A percentile compares a stretch with the other conserved stretches of the same genome.
Conservation (phyloP, 2,329 filamentous ascomycete genomes). For the Dactylellina drechsleri region DNA sequence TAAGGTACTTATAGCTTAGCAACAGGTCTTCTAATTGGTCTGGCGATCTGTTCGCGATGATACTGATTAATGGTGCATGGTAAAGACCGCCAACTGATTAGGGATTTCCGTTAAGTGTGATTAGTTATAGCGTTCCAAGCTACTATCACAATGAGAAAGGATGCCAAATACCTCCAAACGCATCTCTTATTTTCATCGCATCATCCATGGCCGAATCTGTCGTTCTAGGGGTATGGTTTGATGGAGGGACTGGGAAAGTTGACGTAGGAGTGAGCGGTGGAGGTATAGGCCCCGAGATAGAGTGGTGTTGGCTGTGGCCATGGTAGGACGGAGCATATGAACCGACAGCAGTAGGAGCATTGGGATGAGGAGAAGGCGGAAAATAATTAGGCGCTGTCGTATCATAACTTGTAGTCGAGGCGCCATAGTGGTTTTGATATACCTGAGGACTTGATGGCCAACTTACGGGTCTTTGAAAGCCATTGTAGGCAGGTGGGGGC, state of each 20-base stretch:
- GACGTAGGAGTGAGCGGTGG: conserved; percentile 16
- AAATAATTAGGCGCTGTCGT: conserved; percentile 4
- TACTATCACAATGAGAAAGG: neutral
- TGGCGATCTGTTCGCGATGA: conserved; percentile 46
- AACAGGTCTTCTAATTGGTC: conserved; percentile 27
- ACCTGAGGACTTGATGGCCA: conserved; percentile 38
- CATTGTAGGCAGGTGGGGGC: conserved; percentile 30
- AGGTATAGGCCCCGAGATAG: conserved; percentile 37
- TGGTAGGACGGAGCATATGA: neutral
- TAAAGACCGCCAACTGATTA: conserved; percentile 40
- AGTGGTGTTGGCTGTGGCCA: conserved; percentile 37
- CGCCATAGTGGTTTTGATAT: conserved; percentile 14
- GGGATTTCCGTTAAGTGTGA: neutral
- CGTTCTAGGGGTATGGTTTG: conserved; percentile 3
- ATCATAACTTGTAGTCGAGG: neutral
- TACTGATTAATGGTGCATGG: conserved; percentile 36
- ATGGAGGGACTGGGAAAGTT: conserved; percentile 4
- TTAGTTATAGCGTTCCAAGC: neutral
- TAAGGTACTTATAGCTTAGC: conserved; percentile 39
- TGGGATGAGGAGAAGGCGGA: conserved; percentile 15
- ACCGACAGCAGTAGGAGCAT: conserved; percentile 2
- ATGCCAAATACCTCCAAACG: conserved; percentile 43
- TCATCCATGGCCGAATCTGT: conserved; percentile 44
- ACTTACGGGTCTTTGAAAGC: conserved; percentile 35
- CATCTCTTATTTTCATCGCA: conserved; percentile 41